A percentile compares a stretch with the other conserved stretches of the same genome.
phyloP scores from a whole-genome alignment of 768 basidiomycete species.

The Tephrocybe sp. region DNA sequence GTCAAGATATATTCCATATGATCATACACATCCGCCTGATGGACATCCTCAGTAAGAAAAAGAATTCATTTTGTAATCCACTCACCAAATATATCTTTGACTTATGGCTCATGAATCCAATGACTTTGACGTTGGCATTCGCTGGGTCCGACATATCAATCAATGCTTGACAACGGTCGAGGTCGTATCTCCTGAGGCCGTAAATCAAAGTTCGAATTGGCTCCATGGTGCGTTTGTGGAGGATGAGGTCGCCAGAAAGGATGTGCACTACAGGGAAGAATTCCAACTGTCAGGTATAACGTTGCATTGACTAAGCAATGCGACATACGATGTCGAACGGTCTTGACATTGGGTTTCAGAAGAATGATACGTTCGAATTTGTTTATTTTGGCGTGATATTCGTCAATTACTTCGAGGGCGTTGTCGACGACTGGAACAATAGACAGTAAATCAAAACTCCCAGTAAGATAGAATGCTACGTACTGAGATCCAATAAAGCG shows the following conservation, averaged over 20 bases:
- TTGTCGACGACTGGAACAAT: slow-evolving; percentile 60
- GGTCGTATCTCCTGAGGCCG: slow-evolving; percentile 66
- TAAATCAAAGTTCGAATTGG: slow-evolving; percentile 70
- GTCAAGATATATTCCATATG: slow-evolving; percentile 72
- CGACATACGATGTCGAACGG: slow-evolving; percentile 54
- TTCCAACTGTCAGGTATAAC: no score
- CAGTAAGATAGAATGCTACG: slow-evolving; percentile 12
- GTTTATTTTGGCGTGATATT: slow-evolving; percentile 61
- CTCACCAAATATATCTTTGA: slow-evolving; percentile 64
- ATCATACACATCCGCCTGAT: slow-evolving; percentile 69
- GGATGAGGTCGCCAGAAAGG: slow-evolving; percentile 67
- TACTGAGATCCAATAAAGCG: slow-evolving; percentile 60
- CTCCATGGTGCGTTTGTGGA: slow-evolving; percentile 71
- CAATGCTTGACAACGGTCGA: slow-evolving; percentile 62
- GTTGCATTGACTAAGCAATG: no score
- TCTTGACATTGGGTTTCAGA: slow-evolving; percentile 56
- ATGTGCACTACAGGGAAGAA: slow-evolving; percentile 57
- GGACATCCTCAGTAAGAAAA: not conserved
- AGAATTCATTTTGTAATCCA: no score
- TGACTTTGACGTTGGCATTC: slow-evolving; percentile 36
- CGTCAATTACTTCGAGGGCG: slow-evolving; percentile 64
- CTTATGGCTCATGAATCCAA: slow-evolving; percentile 68
- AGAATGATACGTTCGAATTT: slow-evolving; percentile 60
- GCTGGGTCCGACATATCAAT: slow-evolving; percentile 40
- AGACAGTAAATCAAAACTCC: no score